Conservation (phyloP, 23 red algal genomes). For the Chondrus crispus region DNA sequence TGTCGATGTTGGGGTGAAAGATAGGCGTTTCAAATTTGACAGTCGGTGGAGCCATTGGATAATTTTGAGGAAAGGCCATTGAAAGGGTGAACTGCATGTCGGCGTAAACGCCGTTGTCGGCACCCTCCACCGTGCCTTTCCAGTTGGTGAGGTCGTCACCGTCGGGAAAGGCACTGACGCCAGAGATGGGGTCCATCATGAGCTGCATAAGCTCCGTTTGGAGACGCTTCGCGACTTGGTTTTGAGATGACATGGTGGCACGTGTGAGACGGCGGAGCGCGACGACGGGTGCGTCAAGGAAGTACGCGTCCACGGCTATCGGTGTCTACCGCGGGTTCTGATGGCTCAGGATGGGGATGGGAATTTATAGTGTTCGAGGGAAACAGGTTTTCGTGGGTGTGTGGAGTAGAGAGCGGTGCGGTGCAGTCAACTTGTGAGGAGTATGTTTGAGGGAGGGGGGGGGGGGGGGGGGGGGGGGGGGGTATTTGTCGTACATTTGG, state of each 20-base stretch:
- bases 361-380: neutral
- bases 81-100: slow-evolving; percentile 74
- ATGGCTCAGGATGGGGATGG: too few species aligned
- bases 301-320: too few species aligned
- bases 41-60: slow-evolving; percentile 74
- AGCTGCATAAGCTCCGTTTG: slow-evolving; percentile 77
- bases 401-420: neutral
- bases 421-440: too few species aligned
- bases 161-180: slow-evolving; percentile 81
- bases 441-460: too few species aligned
- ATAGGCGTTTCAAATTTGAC: slow-evolving; percentile 87
- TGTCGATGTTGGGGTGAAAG: slow-evolving; percentile 97
- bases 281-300: neutral
- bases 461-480: too few species aligned
- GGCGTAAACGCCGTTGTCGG: slow-evolving; percentile 43
- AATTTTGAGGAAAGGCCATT: slow-evolving; percentile 68
- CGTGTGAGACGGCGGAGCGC: neutral
- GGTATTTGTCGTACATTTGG: too few species aligned
- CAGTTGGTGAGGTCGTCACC: slow-evolving; percentile 64
- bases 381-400: neutral
- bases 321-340: too few species aligned
- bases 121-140: slow-evolving; percentile 63
- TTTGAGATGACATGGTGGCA: slow-evolving; percentile 23
- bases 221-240: slow-evolving; percentile 72
- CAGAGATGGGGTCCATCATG: slow-evolving; percentile 86